phyloP scores from a whole-genome alignment of 108 stramenopile genomes.

The Cylindrotheca closterium region DNA sequence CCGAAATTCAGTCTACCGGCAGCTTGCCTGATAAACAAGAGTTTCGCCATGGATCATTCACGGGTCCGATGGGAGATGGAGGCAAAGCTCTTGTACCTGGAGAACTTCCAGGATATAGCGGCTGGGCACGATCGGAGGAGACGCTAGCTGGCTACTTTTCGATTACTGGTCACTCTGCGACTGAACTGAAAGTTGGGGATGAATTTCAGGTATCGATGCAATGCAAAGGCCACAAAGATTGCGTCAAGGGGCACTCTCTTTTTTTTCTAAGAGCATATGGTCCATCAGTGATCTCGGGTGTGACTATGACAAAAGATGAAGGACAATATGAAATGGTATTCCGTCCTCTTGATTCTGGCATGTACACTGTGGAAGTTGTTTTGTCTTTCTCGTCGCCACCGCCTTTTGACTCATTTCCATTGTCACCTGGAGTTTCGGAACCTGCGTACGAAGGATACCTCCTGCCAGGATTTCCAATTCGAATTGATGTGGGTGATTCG shows the following conservation, averaged over 20 bases:
- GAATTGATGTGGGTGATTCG: constrained; percentile 17
- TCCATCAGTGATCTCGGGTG: constrained; percentile 49
- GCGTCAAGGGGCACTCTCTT: constrained; percentile 26
- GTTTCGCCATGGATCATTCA: neutral
- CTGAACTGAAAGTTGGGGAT: constrained; percentile 2
- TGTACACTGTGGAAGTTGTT: constrained; percentile 73
- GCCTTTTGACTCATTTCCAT: constrained; percentile 48
- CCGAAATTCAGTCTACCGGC: neutral
- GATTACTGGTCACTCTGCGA: constrained; percentile 23
- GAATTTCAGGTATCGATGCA: constrained; percentile 20
- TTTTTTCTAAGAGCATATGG: constrained; percentile 79
- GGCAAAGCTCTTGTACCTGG: constrained; percentile 28
- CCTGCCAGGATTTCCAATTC: constrained; percentile 62
- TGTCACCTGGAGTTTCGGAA: constrained; percentile 25
- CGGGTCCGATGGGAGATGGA: neutral
- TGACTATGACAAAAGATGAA: neutral
- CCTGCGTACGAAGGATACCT: constrained; percentile 78
- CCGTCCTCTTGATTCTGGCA: constrained; percentile 52
- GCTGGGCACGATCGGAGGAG: constrained; percentile 70
- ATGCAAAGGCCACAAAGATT: constrained; percentile 40
- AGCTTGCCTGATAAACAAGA: neutral
- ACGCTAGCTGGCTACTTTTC: constrained; percentile 59
- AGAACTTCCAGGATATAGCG: constrained; percentile 79
- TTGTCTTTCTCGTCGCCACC: constrained; percentile 65
- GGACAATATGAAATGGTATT: constrained; percentile 38